Evolutionary conservation across 306 rosid genomes (phyloP).

Genomic region (Cucurbita moschata): DNA sequence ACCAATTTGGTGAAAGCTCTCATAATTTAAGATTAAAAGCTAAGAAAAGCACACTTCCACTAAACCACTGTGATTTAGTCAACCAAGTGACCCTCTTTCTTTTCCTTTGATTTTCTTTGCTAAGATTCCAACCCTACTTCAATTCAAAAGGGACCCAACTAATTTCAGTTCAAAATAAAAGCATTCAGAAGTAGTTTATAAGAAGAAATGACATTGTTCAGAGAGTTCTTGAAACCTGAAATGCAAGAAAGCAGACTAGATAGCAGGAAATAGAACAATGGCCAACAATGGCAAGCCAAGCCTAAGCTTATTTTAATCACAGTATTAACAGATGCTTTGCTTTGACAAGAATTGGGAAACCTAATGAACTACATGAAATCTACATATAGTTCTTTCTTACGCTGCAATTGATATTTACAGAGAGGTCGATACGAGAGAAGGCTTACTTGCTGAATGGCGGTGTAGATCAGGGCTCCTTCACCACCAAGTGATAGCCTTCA

Average conservation of each 20-base stretch:
- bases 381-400: neutral
- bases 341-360: neutral
- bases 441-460: neutral
- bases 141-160: too few relatives aligned
- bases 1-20: neutral
- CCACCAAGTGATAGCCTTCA: neutral
- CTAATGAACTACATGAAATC: neutral
- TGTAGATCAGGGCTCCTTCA: neutral
- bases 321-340: neutral
- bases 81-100: neutral
- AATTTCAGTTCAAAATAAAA: neutral
- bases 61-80: neutral
- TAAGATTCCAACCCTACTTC: neutral
- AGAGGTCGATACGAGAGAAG: neutral
- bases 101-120: neutral
- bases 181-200: neutral
- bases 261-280: neutral
- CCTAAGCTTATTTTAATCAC: neutral
- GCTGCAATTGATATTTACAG: neutral
- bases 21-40: neutral
- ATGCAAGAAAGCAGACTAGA: neutral
- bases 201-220: neutral
- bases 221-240: neutral
- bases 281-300: neutral
- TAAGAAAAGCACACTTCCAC: neutral